Percentiles rank a stretch among this genome's conserved stretches.
These are phyloP conservation scores for Rhizophora apiculata DNA, from an alignment of 345 rosid species.

Conservation along the genomic window DNA sequence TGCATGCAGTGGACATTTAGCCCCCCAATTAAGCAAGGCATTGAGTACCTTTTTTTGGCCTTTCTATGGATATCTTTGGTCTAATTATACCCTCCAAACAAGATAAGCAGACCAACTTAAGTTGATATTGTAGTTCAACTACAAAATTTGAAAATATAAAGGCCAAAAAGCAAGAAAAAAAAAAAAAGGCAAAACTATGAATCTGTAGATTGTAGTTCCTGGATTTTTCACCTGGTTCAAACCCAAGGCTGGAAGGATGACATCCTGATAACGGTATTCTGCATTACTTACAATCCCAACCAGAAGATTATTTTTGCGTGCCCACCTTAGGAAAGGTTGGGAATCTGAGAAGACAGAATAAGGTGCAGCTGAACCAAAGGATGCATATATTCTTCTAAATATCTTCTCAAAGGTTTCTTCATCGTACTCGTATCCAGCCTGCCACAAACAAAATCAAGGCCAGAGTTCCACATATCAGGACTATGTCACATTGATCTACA, in stretches of 20 bases:
- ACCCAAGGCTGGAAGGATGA: constrained; percentile 86
- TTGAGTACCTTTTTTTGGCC: too few relatives aligned
- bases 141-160: too few relatives aligned
- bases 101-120: too few relatives aligned
- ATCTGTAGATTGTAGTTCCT: too few relatives aligned
- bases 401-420: constrained; percentile 90
- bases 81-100: too few relatives aligned
- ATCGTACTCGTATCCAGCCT: constrained; percentile 96
- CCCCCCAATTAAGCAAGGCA: not conserved
- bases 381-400: constrained; percentile 76
- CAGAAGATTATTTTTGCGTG: constrained; percentile 53
- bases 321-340: constrained; percentile 85
- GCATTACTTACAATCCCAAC: constrained; percentile 87
- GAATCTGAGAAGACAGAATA: constrained; percentile 74
- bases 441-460: constrained; percentile 13
- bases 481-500: not conserved
- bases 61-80: too few relatives aligned
- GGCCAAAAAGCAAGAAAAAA: too few relatives aligned
- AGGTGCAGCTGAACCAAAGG: constrained; percentile 95
- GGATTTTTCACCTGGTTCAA: constrained; percentile 53
- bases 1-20: not conserved
- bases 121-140: too few relatives aligned
- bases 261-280: constrained; percentile 81
- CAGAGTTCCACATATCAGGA: not conserved
- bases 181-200: too few relatives aligned